Evolutionary conservation across 2,329 filamentous ascomycete species (phyloP).

Genomic region (Torrubiellomyces zombiae): DNA sequence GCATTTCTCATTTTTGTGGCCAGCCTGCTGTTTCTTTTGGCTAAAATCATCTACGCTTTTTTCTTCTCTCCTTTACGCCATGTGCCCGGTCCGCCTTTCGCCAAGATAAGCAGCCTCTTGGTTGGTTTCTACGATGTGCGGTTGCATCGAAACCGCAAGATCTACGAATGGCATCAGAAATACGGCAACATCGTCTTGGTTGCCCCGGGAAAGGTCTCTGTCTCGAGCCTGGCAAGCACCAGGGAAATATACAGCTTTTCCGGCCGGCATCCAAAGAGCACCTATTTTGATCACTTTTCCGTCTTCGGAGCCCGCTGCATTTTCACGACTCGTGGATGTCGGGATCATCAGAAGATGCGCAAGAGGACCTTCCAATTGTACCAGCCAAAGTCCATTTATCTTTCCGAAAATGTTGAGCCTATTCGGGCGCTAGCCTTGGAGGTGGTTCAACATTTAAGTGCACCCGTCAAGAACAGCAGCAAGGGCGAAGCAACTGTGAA

Average conservation of each 20-base stretch:
- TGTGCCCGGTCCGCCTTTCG: neutral
- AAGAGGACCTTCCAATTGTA: conserved; percentile 1
- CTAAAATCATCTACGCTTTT: neutral
- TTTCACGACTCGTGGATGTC: neutral
- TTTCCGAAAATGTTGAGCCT: neutral
- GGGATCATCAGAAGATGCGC: neutral
- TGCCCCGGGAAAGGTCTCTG: conserved; percentile 1
- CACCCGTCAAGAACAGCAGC: too few species aligned
- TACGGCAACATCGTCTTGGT: conserved; percentile 1
- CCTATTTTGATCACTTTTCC: conserved; percentile 1
- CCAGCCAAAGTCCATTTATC: conserved; percentile 1
- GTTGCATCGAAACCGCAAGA: conserved; percentile 1
- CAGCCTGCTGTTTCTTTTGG: neutral
- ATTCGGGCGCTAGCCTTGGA: neutral
- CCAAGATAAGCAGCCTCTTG: neutral
- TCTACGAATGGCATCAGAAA: conserved; percentile 1
- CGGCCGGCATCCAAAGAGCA: neutral
- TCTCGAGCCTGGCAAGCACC: neutral
- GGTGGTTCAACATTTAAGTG: neutral
- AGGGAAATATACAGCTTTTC: neutral
- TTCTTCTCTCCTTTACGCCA: neutral
- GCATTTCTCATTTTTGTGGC: neutral
- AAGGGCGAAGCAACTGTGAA: conserved; percentile 1
- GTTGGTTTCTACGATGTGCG: neutral
- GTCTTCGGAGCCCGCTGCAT: neutral